These are phyloP conservation scores for Gossypioides kirkii DNA, from an alignment of 345 rosid genomes.

Conservation along the genomic window DNA sequence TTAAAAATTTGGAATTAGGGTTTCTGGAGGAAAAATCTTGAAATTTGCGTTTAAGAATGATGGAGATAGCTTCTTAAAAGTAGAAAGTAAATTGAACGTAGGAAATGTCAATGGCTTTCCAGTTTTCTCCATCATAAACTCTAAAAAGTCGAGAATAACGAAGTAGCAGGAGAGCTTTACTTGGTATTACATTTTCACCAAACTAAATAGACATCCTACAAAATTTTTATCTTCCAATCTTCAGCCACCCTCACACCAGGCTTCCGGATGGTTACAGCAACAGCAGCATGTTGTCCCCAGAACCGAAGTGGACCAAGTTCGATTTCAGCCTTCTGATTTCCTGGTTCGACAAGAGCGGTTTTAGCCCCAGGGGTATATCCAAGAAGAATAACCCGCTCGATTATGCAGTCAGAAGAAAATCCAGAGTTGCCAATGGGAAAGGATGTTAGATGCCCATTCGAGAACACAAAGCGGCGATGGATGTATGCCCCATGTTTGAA, in stretches of 20 bases:
- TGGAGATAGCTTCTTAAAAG: no score
- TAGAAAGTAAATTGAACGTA: conserved; percentile 1
- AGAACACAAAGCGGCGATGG: conserved; percentile 74
- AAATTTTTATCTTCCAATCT: conserved; percentile 74
- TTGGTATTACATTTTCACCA: background rate
- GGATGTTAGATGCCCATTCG: conserved; percentile 56
- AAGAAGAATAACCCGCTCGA: conserved; percentile 58
- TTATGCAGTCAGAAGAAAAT: conserved; percentile 48
- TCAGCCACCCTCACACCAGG: conserved; percentile 71
- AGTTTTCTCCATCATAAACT: background rate
- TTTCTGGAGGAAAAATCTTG: no score
- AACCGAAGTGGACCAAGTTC: conserved; percentile 64
- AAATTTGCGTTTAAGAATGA: no score
- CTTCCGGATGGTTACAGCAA: conserved; percentile 65
- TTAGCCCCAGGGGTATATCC: conserved; percentile 24
- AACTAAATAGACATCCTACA: conserved; percentile 19
- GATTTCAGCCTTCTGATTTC: conserved; percentile 47
- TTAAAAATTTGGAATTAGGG: no score
- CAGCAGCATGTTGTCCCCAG: conserved; percentile 20
- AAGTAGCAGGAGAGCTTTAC: background rate
- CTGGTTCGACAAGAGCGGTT: conserved; percentile 64
- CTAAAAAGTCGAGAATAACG: background rate
- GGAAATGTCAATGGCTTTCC: background rate
- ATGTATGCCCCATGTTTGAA: conserved; percentile 64
- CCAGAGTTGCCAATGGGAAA: conserved; percentile 27